Percentiles rank a stretch among this genome's conserved stretches.
Evolutionary conservation across 148 eudicot genomes (phyloP).

Genomic region (Hydrangea macrophylla): DNA sequence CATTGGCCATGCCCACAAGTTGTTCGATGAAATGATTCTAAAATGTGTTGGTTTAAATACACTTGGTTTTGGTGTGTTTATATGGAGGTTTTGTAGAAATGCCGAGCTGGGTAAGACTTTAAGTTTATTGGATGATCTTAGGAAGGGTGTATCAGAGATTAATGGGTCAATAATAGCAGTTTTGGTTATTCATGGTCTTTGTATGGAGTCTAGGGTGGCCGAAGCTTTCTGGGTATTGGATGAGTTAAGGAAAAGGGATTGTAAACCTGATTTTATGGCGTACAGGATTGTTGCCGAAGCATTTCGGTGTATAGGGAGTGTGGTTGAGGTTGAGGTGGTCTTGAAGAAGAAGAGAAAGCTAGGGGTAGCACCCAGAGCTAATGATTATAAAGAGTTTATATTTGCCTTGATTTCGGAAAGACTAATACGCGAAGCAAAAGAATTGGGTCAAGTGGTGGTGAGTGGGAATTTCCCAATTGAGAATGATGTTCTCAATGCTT

Average conservation of each 20-base stretch:
- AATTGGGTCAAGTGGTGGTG: slow-evolving; percentile 67
- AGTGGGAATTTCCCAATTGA: slow-evolving; percentile 79
- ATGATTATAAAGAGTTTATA: slow-evolving; percentile 57
- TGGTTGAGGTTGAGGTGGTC: slow-evolving; percentile 52
- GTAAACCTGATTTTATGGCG: slow-evolving; percentile 91
- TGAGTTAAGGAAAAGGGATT: slow-evolving; percentile 62
- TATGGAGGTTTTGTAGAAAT: slow-evolving; percentile 54
- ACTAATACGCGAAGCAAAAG: slow-evolving; percentile 63
- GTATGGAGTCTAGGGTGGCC: slow-evolving; percentile 38
- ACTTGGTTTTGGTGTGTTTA: slow-evolving; percentile 73
- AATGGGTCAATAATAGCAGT: slow-evolving; percentile 68
- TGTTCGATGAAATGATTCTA: slow-evolving; percentile 75
- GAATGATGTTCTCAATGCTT: slow-evolving; percentile 71
- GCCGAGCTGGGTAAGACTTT: slow-evolving; percentile 35
- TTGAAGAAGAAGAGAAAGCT: slow-evolving; percentile 84
- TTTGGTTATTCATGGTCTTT: slow-evolving; percentile 71
- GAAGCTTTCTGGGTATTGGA: slow-evolving; percentile 57
- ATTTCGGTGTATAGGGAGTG: slow-evolving; percentile 48
- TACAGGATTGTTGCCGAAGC: slow-evolving; percentile 76
- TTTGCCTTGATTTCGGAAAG: slow-evolving; percentile 60
- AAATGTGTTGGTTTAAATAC: slow-evolving; percentile 55
- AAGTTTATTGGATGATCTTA: slow-evolving; percentile 48
- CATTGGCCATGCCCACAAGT: slow-evolving; percentile 35
- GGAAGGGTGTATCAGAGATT: slow-evolving; percentile 29
- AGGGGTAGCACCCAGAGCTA: slow-evolving; percentile 78